Evolutionary conservation across 2,329 filamentous ascomycete genomes (phyloP).

Genomic region (Exophiala xenobiotica): DNA sequence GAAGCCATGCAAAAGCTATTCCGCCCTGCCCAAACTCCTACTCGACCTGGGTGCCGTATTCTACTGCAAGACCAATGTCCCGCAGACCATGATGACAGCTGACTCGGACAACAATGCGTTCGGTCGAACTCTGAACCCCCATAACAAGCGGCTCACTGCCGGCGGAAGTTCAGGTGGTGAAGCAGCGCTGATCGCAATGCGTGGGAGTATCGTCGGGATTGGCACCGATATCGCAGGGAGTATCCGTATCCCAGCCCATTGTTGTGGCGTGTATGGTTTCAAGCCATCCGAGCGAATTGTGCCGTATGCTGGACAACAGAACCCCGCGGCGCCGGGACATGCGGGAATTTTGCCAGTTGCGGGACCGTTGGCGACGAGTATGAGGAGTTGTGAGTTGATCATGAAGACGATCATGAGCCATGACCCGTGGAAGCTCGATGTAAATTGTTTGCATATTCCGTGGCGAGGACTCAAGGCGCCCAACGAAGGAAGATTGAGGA

Average conservation of each 20-base stretch:
- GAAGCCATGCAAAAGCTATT: slow-evolving; percentile 27
- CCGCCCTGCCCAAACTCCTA: slow-evolving; percentile 28
- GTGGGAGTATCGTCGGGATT: slow-evolving; percentile 58
- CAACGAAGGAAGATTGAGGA: slow-evolving; percentile 33
- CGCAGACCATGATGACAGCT: slow-evolving; percentile 46
- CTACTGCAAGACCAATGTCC: slow-evolving; percentile 54
- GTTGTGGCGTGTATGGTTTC: slow-evolving; percentile 51
- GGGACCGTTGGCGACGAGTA: slow-evolving; percentile 40
- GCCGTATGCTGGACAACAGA: slow-evolving; percentile 52
- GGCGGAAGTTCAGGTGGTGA: slow-evolving; percentile 68
- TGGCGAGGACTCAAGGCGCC: slow-evolving; percentile 17
- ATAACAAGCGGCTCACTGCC: slow-evolving; percentile 57
- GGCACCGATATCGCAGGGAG: slow-evolving; percentile 59
- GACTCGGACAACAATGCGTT: slow-evolving; percentile 58
- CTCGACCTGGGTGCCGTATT: slow-evolving; percentile 48
- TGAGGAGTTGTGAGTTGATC: slow-evolving; percentile 44
- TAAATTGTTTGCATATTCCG: slow-evolving; percentile 21
- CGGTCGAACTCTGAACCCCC: slow-evolving; percentile 62
- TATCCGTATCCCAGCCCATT: slow-evolving; percentile 48
- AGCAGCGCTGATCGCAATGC: slow-evolving; percentile 58
- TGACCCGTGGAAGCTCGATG: slow-evolving; percentile 44
- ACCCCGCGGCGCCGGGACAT: slow-evolving; percentile 45
- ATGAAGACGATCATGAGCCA: slow-evolving; percentile 43
- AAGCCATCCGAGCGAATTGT: slow-evolving; percentile 49
- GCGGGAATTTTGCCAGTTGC: slow-evolving; percentile 50